Percentiles rank a stretch among this genome's conserved stretches.
Evolutionary conservation across 208 protist species (phyloP).

Genomic region (Angomonas ambiguus): DNA sequence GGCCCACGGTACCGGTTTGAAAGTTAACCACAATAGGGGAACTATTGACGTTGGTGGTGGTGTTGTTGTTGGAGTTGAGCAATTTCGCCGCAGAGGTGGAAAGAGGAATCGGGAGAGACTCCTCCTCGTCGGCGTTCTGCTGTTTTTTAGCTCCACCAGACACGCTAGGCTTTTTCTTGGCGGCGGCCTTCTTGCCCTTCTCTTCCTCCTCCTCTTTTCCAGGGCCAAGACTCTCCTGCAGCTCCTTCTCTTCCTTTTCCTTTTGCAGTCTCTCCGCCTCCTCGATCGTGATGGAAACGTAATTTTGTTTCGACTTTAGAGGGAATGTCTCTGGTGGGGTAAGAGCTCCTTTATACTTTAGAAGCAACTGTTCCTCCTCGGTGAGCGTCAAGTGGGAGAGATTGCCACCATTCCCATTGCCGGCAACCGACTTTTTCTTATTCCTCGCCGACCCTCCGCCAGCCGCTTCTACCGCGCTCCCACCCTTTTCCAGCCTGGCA

Average conservation of each 20-base stretch:
- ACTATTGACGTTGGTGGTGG: background rate
- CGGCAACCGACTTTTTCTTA: conserved; percentile 10
- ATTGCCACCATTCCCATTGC: background rate
- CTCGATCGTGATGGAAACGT: background rate
- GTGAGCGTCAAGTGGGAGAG: background rate
- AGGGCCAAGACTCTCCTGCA: background rate
- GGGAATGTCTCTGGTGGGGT: conserved; percentile 2
- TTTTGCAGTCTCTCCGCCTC: background rate
- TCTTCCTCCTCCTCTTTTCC: background rate
- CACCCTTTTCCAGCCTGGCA: background rate
- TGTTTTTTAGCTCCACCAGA: background rate
- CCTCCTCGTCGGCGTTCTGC: conserved; percentile 3
- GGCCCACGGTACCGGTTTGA: background rate
- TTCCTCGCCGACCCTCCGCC: background rate
- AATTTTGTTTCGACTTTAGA: background rate
- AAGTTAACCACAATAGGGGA: conserved; percentile 8
- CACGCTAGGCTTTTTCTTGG: background rate
- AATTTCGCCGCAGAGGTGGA: conserved; percentile 2
- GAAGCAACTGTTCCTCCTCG: background rate
- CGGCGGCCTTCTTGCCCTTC: background rate
- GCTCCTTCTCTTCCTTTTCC: conserved; percentile 3
- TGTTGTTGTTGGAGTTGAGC: conserved; percentile 4
- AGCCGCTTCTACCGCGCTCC: background rate
- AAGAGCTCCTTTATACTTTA: background rate
- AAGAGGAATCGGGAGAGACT: background rate